Evolutionary conservation across 306 rosid species (phyloP).

Genomic region (Prunus fruticosa): DNA sequence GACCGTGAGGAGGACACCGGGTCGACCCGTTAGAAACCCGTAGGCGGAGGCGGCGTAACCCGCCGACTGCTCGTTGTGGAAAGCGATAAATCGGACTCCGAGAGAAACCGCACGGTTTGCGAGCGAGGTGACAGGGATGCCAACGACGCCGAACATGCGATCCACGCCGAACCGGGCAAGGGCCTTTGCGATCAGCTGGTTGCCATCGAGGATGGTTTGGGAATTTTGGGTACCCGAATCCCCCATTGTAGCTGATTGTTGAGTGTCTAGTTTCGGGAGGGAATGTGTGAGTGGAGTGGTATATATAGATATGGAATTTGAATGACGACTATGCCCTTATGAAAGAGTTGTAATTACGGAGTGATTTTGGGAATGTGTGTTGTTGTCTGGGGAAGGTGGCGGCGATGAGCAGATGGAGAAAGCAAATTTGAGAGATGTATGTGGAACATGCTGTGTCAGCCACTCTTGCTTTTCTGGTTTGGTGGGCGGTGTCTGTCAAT

Average conservation of each 20-base stretch:
- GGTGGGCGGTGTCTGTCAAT: neutral
- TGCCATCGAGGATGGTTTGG: slow-evolving; percentile 48
- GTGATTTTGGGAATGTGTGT: neutral
- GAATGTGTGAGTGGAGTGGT: neutral
- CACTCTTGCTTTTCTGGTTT: neutral
- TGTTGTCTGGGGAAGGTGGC: neutral
- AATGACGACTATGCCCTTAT: neutral
- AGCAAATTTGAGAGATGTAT: neutral
- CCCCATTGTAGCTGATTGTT: slow-evolving; percentile 10
- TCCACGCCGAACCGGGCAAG: slow-evolving; percentile 60
- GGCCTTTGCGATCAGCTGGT: slow-evolving; percentile 62
- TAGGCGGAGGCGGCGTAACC: slow-evolving; percentile 97
- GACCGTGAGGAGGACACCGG: slow-evolving; percentile 90
- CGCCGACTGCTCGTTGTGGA: slow-evolving; percentile 96
- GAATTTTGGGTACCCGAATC: slow-evolving; percentile 9
- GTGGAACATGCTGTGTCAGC: neutral
- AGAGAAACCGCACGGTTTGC: slow-evolving; percentile 79
- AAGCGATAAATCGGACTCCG: slow-evolving; percentile 79
- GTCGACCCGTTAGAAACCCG: slow-evolving; percentile 74
- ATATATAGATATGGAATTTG: neutral
- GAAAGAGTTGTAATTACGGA: neutral
- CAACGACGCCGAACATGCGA: slow-evolving; percentile 95
- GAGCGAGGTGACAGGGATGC: slow-evolving; percentile 89
- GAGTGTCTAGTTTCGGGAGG: neutral
- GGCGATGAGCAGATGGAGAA: neutral